Evolutionary conservation across 495 filamentous ascomycete genomes (phyloP), one percentile per base, ranked within the genome.

Genomic region (Penicillium chermesinum): DNA sequence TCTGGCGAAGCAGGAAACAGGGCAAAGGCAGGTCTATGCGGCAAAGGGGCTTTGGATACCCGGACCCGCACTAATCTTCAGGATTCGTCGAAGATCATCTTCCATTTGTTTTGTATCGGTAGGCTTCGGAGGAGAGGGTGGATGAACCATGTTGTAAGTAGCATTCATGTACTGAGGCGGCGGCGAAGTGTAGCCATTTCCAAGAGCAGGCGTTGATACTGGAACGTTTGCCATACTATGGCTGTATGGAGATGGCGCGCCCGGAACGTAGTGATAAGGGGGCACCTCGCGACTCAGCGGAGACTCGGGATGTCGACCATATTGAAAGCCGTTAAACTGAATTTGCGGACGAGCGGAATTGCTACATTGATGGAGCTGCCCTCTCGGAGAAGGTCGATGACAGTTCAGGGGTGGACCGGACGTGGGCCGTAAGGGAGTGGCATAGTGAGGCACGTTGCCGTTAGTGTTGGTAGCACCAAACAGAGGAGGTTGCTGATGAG

Each of bases 21-120:
- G n/a, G n/a, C n/a, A n/a, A n/a, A n/a, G n/a, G n/a, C n/a, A n/a
- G n/a, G n/a, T n/a, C 25, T 18, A 42, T 15, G 37, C 21, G 41
- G 70, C 71, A 36, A 66, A 63, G 36, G 69, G 68, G 44, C 68
- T 72, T 27, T 69, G 70, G 18, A 70, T 61, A 15, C 63, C 49
- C 7, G 49, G 43, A 27, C 61, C 52, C 19, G 60, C 62, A 53
- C 73, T 66, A 49, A 80, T 57, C 48, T 79, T 78, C 62, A 80
- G 53, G 33, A 79, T 72, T 15, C 74, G 64, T n/a, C 74, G 71
- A 35, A 80, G 52, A 61, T 79, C 73, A 57, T 78, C 72, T 58
- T 79, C 77, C 50, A 80, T 76, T 33, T 69, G 61, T 55, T 74
- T 72, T 3, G 70, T 71, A 25, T 73, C 69, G 17, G 63, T 10